Conservation (phyloP, 768 basidiomycete genomes). For the Boletus sp. region DNA sequence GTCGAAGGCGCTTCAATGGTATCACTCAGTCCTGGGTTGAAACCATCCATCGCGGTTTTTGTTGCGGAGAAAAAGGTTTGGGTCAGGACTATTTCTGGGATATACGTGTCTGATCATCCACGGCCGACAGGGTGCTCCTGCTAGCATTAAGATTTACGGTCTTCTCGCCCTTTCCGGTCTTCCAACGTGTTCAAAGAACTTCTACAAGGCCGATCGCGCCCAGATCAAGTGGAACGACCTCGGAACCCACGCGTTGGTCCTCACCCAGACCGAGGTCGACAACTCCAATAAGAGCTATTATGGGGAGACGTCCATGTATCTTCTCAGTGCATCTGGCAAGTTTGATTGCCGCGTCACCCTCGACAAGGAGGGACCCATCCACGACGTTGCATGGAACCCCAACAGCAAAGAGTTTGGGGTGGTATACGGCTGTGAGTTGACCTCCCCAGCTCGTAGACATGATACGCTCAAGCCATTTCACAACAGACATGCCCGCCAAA, state of each 20-base stretch:
- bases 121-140: constrained; percentile 70
- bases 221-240: constrained; percentile 95
- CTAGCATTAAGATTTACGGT: constrained; percentile 80
- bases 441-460: neutral
- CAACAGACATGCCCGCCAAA: constrained; percentile 90
- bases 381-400: constrained; percentile 95
- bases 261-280: constrained; percentile 96
- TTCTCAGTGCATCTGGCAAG: constrained; percentile 87
- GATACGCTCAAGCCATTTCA: neutral
- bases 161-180: constrained; percentile 53
- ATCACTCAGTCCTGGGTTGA: constrained; percentile 76
- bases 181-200: constrained; percentile 87
- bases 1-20: constrained; percentile 81
- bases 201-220: constrained; percentile 93
- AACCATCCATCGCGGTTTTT: constrained; percentile 89
- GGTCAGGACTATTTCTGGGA: neutral
- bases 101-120: neutral
- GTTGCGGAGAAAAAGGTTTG: constrained; percentile 88
- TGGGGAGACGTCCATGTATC: constrained; percentile 93
- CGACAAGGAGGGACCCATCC: constrained; percentile 97
- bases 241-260: constrained; percentile 85
- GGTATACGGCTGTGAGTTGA: constrained; percentile 86
- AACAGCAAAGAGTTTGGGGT: constrained; percentile 97
- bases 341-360: constrained; percentile 86
- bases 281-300: constrained; percentile 98